These are phyloP conservation scores for Solanum rostratum DNA, from an alignment of 257 asterid genomes.

Conservation along the genomic window DNA sequence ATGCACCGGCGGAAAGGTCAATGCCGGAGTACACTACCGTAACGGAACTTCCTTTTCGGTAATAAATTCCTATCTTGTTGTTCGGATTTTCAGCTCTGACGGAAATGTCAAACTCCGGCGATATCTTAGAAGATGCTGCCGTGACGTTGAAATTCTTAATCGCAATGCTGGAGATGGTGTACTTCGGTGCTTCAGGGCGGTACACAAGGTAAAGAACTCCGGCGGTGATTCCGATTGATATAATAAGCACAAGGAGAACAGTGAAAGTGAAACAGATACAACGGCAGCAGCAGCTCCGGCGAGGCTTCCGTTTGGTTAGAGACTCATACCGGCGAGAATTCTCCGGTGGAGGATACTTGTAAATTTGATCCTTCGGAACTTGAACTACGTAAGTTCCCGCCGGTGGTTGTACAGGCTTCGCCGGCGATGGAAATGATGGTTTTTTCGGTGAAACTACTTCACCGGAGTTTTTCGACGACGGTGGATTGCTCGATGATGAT, in stretches of 20 bases:
- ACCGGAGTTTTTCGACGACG: neutral
- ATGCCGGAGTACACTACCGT: conserved; percentile 32
- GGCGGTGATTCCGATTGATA: conserved; percentile 51
- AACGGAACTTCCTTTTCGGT: conserved; percentile 29
- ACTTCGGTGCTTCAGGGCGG: conserved; percentile 58
- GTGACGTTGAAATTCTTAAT: conserved; percentile 44
- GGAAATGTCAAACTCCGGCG: conserved; percentile 56
- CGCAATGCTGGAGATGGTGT: conserved; percentile 28
- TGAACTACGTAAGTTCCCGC: conserved; percentile 26
- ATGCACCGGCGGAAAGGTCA: conserved; percentile 34
- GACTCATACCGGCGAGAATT: conserved; percentile 21
- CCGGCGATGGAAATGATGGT: neutral
- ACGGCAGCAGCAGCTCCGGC: conserved; percentile 41
- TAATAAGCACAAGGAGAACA: conserved; percentile 24
- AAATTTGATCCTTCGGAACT: conserved; percentile 31
- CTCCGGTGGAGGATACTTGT: conserved; percentile 27
- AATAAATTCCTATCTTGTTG: conserved; percentile 52
- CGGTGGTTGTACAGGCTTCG: conserved; percentile 1
- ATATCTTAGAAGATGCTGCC: conserved; percentile 30
- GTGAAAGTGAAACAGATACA: conserved; percentile 40
- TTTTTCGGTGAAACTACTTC: neutral
- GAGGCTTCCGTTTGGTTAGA: conserved; percentile 21
- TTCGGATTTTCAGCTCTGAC: conserved; percentile 63
- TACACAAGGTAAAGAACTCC: conserved; percentile 62
- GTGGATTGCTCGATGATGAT: neutral